Evolutionary conservation across 2,329 filamentous ascomycete species (phyloP), one percentile per base, ranked within the genome.

Genomic region (Emmonsiellopsis sp.): DNA sequence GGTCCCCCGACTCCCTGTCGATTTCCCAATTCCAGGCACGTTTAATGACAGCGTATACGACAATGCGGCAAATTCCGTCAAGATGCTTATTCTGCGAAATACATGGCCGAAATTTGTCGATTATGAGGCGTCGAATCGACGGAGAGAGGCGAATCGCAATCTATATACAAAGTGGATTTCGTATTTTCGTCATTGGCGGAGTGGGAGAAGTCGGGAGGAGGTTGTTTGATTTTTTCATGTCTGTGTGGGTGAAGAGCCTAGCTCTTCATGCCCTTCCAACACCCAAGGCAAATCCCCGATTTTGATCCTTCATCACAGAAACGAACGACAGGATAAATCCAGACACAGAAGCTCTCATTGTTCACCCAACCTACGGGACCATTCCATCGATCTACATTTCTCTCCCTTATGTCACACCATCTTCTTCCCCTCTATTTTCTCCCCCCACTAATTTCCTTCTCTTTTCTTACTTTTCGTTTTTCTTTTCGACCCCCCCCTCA

Each of bases 1-100:
- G 37, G 49, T 55, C 47, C 52, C 57, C 17, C 51, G 60, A 39
- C 46, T 61, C 39, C 54, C 59, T 32, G 42, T 52, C 14, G 48
- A 56, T 49, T 17, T 55, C 14, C 9, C 36, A 33, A 43, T 60
- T 55, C 55, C 57, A 42, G 34, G 21, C 40, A 32, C 36, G n/a
- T 84, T 84, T 51, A 65, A 73, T 53, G 63, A 66, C 10, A 57
- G 62, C 0, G 71, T 83, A 0, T 85, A 84, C 60, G 79, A 83
- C 57, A 70, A 67, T 2, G 78, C 80, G 0, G 74, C 80, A 58
- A 66, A 63, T 4, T 75, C 74, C 54, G 76, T 84, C 67, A 83
- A 81, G 65, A 80, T 83, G 53, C 70, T 84, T 3, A 80, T 85
- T 2, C 65, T 83, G 51, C 82, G 79, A 7, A 84, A 84, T 62